Base-by-base conservation (phyloP, 1,284 basidiomycete species). In the Fomes fomentarius region DNA sequence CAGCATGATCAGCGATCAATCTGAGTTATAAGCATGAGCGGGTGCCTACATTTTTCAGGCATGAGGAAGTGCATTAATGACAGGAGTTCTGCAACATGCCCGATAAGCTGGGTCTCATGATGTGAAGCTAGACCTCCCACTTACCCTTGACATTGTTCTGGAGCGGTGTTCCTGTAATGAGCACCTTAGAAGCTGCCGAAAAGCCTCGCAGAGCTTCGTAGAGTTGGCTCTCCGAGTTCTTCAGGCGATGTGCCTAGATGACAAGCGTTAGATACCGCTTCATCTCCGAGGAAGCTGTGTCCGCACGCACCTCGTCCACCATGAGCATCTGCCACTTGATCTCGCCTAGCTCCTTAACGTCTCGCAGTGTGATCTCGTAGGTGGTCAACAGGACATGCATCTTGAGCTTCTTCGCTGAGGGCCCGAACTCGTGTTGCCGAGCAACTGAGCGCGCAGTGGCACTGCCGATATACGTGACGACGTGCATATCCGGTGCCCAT, bases 51-150 rank as follows among this genome's bases (percentile, higher is more conserved):
- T 76, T 95, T 93, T 66, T 98, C 96, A 4, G 97, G 97, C 87
- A 97, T 96, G 58, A 99, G 78, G 81, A 99, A 99, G 71, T 99
- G 97, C 89, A 99, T 97, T 65, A 99, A 76, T 14, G 97, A 94
- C 37, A 98, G 79, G 21, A 99, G 79, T 73, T 99, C 97, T 95
- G 34, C 28, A 14, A 19, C 46, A 25, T 21, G 15, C 8, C 1
- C 10, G 41, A 55, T 59, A 48, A 51, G 56, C 47, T 6, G 38
- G 28, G n/a, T 19, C 44, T 42, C 46, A 58, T 31, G 54, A 56
- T 34, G 41, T 55, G 25, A 41, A 49, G 37, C 30, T 17, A 28
- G 39, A 14, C 22, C 14, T 12, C n/a, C 22, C 37, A 69, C 80
- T 52, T 64, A 93, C 94, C 94, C 77, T 96, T 97, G 67, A 99